Evolutionary conservation across 768 basidiomycete genomes (phyloP), one percentile per base, ranked within the genome.

Genomic region (Zangia roseola): DNA sequence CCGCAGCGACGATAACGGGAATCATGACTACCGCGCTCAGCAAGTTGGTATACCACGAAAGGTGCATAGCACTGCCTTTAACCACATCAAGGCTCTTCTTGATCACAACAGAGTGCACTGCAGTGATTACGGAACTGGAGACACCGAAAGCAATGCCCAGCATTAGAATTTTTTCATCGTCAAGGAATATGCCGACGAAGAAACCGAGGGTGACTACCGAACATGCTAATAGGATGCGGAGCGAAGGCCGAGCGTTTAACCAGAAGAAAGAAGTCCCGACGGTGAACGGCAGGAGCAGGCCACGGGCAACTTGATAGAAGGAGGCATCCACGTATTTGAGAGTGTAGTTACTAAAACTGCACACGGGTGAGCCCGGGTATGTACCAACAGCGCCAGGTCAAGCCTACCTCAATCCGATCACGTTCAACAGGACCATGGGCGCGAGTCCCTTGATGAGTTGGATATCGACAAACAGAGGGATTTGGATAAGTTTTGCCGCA

Each of bases 241-340:
- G 63, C 16, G 91, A 89, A 2, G 94, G 91, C 6, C 86, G 80
- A 9, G 90, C 65, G 53, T 83, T 77, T 26, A 97, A 83, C 62
- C 91, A 73, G 59, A 90, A 23, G 66, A 80, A 88, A 35, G 94
- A 94, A n/a, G 91, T 86, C 60, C 75, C 73, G 58, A 97, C 92
- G 16, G 95, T 98, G 75, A 93, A 88, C 0, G 95, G 94, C 20
- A 98, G 83, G 24, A 98, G 82, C 52, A 98, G 78, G 10, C 94
- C 94, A 14, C 94, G 86, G 0, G 94, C 94, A 54, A 98, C 88
- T 73, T 95, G 94, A 68, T 95, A 94, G 70, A 95, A 93, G 0
- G 92, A 94, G 12, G 91, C 91, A 48, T 94, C 93, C 57, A 97
- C 94, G 61, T 88, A 91, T 82, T 93, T 91, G 50, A 94, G 78